phyloP scores from a whole-genome alignment of 2,329 filamentous ascomycete genomes.

The Xylaria sp. region DNA sequence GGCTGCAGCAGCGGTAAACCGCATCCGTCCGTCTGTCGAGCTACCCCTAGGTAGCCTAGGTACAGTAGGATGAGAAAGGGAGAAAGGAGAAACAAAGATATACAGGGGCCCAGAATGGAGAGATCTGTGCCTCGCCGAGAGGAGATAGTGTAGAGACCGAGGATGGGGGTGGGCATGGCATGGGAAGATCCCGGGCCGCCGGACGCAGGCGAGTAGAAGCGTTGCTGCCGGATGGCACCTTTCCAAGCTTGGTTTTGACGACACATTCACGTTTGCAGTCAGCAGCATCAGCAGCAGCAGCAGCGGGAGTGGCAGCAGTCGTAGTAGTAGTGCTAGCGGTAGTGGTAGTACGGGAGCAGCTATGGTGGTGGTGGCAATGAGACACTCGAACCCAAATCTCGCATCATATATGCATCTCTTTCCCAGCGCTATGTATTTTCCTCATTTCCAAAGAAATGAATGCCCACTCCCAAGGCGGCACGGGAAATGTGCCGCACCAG shows the following conservation, averaged over 20 bases:
- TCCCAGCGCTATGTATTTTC: not conserved
- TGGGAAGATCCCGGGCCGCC: conserved; percentile 16
- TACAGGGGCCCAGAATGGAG: not conserved
- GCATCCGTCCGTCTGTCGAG: conserved; percentile 10
- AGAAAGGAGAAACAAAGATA: not conserved
- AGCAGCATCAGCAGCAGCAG: not conserved
- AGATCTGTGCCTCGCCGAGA: conserved; percentile 2
- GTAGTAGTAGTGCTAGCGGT: not conserved
- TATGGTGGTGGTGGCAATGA: not conserved
- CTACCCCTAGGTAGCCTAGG: not conserved
- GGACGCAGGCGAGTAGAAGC: conserved; percentile 26
- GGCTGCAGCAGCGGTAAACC: conserved; percentile 24
- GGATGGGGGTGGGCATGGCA: not conserved
- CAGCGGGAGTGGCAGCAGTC: not conserved
- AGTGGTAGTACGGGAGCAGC: not conserved
- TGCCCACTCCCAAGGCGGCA: conserved; percentile 20
- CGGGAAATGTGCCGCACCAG: conserved; percentile 29
- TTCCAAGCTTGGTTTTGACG: conserved; percentile 10
- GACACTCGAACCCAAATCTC: not conserved
- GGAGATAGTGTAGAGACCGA: conserved; percentile 6
- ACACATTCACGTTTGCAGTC: not conserved
- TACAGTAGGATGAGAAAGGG: not conserved
- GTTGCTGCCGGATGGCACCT: conserved; percentile 29
- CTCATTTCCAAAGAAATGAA: not conserved
- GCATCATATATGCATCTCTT: not conserved